phyloP scores from a whole-genome alignment of 2,329 filamentous ascomycete species.

The Elsinoe necatrix region DNA sequence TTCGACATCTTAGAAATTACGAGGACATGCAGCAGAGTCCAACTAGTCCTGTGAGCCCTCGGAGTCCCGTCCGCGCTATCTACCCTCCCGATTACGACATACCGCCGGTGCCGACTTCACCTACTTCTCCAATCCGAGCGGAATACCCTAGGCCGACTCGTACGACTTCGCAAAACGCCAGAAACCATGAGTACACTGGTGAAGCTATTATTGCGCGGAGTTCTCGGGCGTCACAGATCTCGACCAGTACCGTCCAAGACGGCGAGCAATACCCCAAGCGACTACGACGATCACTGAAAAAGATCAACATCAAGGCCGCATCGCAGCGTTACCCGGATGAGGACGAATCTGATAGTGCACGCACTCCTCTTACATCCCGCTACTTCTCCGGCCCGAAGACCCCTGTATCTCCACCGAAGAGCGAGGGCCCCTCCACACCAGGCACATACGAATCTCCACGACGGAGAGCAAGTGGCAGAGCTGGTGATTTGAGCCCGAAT shows the following conservation, averaged over 20 bases:
- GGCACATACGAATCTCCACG: slow-evolving; percentile 22
- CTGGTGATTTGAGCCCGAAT: slow-evolving; percentile 1
- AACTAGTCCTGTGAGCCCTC: slow-evolving; percentile 28
- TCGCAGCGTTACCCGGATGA: slow-evolving; percentile 38
- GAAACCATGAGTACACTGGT: background rate
- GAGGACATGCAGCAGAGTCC: slow-evolving; percentile 28
- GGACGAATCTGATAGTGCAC: slow-evolving; percentile 39
- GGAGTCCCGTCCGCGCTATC: slow-evolving; percentile 39
- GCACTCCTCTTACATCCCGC: slow-evolving; percentile 49
- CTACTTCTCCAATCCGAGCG: slow-evolving; percentile 25
- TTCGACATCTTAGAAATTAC: slow-evolving; percentile 21
- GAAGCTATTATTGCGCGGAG: background rate
- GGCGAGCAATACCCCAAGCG: slow-evolving; percentile 30
- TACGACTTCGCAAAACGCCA: background rate
- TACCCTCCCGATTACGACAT: slow-evolving; percentile 34
- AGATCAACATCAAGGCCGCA: slow-evolving; percentile 51
- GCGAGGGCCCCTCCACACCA: slow-evolving; percentile 27
- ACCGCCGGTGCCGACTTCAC: slow-evolving; percentile 20
- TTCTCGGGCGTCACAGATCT: slow-evolving; percentile 5
- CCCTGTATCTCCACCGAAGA: slow-evolving; percentile 42
- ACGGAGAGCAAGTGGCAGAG: background rate
- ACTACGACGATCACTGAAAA: slow-evolving; percentile 37
- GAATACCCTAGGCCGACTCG: slow-evolving; percentile 20
- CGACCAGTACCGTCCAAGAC: background rate
- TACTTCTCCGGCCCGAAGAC: slow-evolving; percentile 46